A percentile compares a stretch with the other conserved stretches of the same genome.
phyloP scores from a whole-genome alignment of 768 basidiomycete species.

The Rhizopogon vulgaris region DNA sequence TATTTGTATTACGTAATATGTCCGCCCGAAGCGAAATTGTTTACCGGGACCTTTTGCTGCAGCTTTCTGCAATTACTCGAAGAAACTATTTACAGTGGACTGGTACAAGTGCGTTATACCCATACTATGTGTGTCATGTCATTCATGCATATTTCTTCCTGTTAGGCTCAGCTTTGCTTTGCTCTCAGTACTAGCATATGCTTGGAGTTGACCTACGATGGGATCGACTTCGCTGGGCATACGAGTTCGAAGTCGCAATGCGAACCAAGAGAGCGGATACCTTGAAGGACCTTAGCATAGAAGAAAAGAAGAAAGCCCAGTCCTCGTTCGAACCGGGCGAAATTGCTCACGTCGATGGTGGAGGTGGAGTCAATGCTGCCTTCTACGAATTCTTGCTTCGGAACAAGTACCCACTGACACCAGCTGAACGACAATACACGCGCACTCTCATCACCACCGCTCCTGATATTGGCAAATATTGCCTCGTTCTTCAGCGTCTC shows the following conservation, averaged over 20 bases:
- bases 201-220: constrained; percentile 5
- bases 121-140: background rate
- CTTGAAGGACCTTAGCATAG: constrained; percentile 1
- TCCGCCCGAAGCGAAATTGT: too few species aligned
- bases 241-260: constrained; percentile 7
- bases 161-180: background rate
- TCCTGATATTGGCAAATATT: constrained; percentile 11
- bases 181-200: background rate
- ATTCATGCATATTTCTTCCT: background rate
- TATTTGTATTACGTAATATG: too few species aligned
- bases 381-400: constrained; percentile 6
- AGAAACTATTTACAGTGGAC: background rate
- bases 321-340: constrained; percentile 6
- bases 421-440: background rate
- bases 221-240: constrained; percentile 8
- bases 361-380: constrained; percentile 3
- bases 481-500: constrained; percentile 30
- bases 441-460: background rate
- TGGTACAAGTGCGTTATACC: background rate
- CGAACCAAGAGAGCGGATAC: background rate
- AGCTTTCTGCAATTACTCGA: too few species aligned
- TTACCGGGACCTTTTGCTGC: too few species aligned
- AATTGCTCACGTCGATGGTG: constrained; percentile 7
- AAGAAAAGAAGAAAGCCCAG: background rate
- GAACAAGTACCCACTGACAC: constrained; percentile 1